A percentile compares a stretch with the other conserved stretches of the same genome.
Conservation (phyloP, 768 basidiomycete genomes). For the Boletus sp. region DNA sequence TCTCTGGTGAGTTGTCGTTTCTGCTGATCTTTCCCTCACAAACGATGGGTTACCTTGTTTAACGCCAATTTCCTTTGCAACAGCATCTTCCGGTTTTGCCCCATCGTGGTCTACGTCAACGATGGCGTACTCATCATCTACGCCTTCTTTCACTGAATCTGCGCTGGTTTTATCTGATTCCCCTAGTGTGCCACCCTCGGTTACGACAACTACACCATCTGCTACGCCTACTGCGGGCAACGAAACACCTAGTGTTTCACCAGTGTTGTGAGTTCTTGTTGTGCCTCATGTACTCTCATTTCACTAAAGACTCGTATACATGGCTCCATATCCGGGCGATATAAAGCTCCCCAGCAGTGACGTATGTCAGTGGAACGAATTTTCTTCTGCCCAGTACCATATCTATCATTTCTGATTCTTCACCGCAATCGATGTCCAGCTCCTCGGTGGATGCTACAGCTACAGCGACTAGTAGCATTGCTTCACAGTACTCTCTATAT, state of each 20-base stretch:
- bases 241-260: background rate
- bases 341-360: background rate
- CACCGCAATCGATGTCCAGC: background rate
- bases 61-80: background rate
- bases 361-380: background rate
- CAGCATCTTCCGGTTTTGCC: background rate
- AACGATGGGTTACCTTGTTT: background rate
- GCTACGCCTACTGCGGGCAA: background rate
- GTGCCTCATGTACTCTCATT: background rate
- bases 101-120: background rate
- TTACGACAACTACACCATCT: background rate
- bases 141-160: background rate
- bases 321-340: background rate
- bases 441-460: background rate
- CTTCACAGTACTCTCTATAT: background rate
- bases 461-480: background rate
- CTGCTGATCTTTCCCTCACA: background rate
- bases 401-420: conserved; percentile 1
- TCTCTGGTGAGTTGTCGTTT: background rate
- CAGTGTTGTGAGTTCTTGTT: background rate
- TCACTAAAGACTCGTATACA: background rate
- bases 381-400: background rate
- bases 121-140: background rate
- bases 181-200: background rate
- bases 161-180: background rate